These are phyloP conservation scores for Sambucus nigra DNA, from an alignment of 129 eudicot genomes.

Conservation along the genomic window DNA sequence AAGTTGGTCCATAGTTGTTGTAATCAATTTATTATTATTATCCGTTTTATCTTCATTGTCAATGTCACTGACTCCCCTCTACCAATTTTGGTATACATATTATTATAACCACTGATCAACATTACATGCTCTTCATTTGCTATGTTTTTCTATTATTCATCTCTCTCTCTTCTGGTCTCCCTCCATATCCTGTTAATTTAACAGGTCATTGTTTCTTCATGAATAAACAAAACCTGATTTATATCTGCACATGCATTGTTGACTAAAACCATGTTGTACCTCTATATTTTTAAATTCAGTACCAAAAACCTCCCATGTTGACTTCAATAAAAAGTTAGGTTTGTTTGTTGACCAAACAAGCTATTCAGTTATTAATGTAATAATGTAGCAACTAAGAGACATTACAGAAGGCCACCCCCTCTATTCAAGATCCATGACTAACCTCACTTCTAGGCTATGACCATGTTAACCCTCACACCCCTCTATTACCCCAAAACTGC, in stretches of 20 bases:
- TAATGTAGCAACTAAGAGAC: slow-evolving; percentile 22
- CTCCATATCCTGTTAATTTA: slow-evolving; percentile 29
- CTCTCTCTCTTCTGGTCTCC: slow-evolving; percentile 11
- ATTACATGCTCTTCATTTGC: slow-evolving; percentile 27
- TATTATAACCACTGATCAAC: slow-evolving; percentile 17
- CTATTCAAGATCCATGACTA: slow-evolving; percentile 33
- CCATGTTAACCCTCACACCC: neutral
- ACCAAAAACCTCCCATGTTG: slow-evolving; percentile 51
- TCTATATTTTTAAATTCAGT: slow-evolving; percentile 31
- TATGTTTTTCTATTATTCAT: slow-evolving; percentile 13
- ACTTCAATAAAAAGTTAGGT: slow-evolving; percentile 59
- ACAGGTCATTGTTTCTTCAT: slow-evolving; percentile 33
- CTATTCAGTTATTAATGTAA: slow-evolving; percentile 19
- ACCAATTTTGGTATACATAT: slow-evolving; percentile 2
- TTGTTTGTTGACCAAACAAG: slow-evolving; percentile 49
- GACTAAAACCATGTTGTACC: slow-evolving; percentile 60
- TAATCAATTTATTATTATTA: neutral
- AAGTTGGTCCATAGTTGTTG: neutral
- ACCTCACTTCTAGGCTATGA: slow-evolving; percentile 26
- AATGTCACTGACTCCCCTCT: slow-evolving; percentile 15
- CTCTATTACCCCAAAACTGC: too few species aligned
- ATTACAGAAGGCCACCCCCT: slow-evolving; percentile 22
- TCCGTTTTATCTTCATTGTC: neutral
- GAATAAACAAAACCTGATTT: slow-evolving; percentile 21
- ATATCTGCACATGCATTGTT: slow-evolving; percentile 77